Base-by-base conservation (phyloP, 164 flowering plant species). In the Litsea cubeba region DNA sequence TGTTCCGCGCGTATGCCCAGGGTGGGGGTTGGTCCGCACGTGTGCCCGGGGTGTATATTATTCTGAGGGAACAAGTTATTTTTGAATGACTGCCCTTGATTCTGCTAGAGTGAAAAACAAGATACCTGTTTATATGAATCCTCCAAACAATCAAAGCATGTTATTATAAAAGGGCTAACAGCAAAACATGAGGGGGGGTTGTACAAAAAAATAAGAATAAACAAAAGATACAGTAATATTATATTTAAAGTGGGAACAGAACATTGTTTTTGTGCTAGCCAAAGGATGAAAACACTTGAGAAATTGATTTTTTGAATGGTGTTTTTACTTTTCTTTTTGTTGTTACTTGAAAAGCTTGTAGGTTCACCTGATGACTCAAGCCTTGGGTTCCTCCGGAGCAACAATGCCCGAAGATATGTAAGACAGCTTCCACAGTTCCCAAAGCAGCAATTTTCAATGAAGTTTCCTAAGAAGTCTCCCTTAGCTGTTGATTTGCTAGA, bases 331-430 rank as follows among this genome's bases (percentile, higher is more conserved):
- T 68, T 7, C 22, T 12, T 40, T 60, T 24, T 46, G 49, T 24
- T 46, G 49, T 71, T 20, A 76, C 76, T 57, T 54, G 17, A 15
- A 54, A 54, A 94, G 98, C 90, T 91, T 62, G 85, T 95, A 79
- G 98, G 98, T 71, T 91, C 98, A 76, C 98, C 98, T 32, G 95
- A 90, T 78, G 97, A 93, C 78, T 76, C 97, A 64, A 93, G 98
- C 93, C 93, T 70, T n/a, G n/a, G 98, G 97, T 95, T 95, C 72
- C 87, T 95, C 22, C 83, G 97, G 76, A 91, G 97, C 81, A 97
- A 94, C 69, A 91, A 91, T 84, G 97, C 98, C 18, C 81, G 97
- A 75, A 88, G 95, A 85, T 94, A 91, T 76, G 91, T 93, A 25
- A 84, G 92, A 69, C 97, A 93, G 83, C 92, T 95, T 72, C 97